Conservation (phyloP, 208 protist genomes). For the Trypanosoma mega region DNA sequence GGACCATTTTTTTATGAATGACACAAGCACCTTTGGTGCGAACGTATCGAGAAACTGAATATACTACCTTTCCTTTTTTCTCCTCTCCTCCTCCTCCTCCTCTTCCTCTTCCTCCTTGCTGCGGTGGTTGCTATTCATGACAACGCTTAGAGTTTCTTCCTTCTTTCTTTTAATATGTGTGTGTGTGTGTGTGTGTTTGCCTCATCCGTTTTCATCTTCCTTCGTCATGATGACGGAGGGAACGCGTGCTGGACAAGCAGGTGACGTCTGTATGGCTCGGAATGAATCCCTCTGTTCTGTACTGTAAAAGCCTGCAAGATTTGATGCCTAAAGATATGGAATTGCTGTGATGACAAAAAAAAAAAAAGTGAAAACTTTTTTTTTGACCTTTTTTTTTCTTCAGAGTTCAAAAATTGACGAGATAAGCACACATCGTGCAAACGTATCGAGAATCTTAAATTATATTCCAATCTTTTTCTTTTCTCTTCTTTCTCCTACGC, state of each 20-base stretch:
- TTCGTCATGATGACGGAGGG: no score
- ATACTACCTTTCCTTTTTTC: constrained; percentile 1
- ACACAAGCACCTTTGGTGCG: constrained; percentile 9
- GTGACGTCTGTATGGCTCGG: constrained; percentile 27
- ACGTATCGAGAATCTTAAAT: constrained; percentile 24
- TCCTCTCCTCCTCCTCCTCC: not conserved
- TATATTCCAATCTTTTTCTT: not conserved
- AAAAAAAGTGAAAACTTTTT: no score
- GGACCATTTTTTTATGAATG: constrained; percentile 6
- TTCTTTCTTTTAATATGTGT: no score
- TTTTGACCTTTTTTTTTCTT: constrained; percentile 4
- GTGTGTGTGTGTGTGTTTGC: constrained; percentile 24
- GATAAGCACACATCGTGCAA: constrained; percentile 9
- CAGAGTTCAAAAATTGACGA: constrained; percentile 2
- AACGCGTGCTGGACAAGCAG: not conserved
- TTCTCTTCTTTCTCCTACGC: not conserved
- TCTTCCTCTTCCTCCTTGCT: not conserved
- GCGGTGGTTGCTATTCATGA: no score
- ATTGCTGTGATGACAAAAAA: constrained; percentile 6
- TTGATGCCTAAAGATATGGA: not conserved
- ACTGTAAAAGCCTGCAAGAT: constrained; percentile 27
- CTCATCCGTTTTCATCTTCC: constrained; percentile 50
- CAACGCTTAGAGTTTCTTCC: no score
- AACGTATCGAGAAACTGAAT: constrained; percentile 63
- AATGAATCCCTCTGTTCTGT: not conserved